Conservation (phyloP, 345 rosid genomes). For the Ceriops decandra region DNA sequence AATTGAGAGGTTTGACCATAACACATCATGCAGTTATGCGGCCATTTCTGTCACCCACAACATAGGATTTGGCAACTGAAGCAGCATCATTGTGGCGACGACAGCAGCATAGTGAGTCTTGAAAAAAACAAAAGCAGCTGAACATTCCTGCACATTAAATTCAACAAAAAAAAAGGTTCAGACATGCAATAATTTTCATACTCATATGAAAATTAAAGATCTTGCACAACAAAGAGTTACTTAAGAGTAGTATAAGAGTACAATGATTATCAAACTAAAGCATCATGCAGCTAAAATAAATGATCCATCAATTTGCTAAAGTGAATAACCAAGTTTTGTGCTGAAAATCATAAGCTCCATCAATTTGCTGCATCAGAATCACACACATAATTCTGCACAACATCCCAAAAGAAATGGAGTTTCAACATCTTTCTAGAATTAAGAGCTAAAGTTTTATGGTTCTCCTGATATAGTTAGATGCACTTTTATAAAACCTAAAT, state of each 20-base stretch:
- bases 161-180: not conserved
- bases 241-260: not conserved
- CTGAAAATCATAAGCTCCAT: not conserved
- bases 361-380: not conserved
- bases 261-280: no score
- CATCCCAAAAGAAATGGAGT: not conserved
- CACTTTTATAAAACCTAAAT: not conserved
- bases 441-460: not conserved
- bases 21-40: constrained; percentile 89
- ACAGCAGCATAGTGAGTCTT: constrained; percentile 83
- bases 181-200: not conserved
- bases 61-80: constrained; percentile 89
- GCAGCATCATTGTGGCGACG: constrained; percentile 75
- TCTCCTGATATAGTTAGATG: not conserved
- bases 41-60: constrained; percentile 86
- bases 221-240: not conserved
- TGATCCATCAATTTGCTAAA: not conserved
- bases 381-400: constrained; percentile 13
- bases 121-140: constrained; percentile 90
- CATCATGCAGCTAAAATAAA: no score
- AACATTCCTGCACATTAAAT: constrained; percentile 56
- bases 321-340: constrained; percentile 2
- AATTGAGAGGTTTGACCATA: constrained; percentile 80
- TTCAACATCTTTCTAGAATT: not conserved
- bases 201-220: no score